Conservation (phyloP, 176 grass and related monocot species). For the Stipa capillata region DNA sequence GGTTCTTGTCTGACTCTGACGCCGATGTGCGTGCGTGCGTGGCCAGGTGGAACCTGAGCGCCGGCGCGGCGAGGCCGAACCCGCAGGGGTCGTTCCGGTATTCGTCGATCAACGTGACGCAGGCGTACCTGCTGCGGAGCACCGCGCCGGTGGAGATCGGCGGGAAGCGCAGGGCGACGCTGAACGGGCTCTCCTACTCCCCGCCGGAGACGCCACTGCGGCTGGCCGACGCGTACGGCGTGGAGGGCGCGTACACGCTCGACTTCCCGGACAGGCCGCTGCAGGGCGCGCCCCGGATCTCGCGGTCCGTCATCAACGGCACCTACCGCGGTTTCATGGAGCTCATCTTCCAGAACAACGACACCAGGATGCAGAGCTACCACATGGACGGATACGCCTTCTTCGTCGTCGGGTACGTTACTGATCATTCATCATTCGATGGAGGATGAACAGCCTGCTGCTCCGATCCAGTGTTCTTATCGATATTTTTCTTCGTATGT, state of each 20-base stretch:
- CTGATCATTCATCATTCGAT: neutral
- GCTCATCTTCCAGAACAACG: constrained; percentile 94
- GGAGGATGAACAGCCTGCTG: neutral
- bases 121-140: constrained; percentile 68
- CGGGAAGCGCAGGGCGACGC: constrained; percentile 34
- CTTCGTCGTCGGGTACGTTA: constrained; percentile 87
- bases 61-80: constrained; percentile 79
- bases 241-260: constrained; percentile 68
- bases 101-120: constrained; percentile 67
- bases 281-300: constrained; percentile 21
- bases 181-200: constrained; percentile 70
- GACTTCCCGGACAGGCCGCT: constrained; percentile 77
- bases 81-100: constrained; percentile 93
- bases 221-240: constrained; percentile 63
- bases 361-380: constrained; percentile 77
- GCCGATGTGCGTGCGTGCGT: too few relatives aligned
- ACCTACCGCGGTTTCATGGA: constrained; percentile 87
- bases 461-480: neutral
- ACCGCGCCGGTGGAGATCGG: constrained; percentile 38
- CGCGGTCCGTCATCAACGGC: constrained; percentile 61
- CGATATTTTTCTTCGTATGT: neutral
- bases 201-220: constrained; percentile 73
- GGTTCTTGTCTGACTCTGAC: too few relatives aligned
- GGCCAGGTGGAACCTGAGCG: constrained; percentile 74
- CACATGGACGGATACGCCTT: constrained; percentile 94